phyloP scores from a whole-genome alignment of 306 rosid species.

The Sechiopsis laciniata region DNA sequence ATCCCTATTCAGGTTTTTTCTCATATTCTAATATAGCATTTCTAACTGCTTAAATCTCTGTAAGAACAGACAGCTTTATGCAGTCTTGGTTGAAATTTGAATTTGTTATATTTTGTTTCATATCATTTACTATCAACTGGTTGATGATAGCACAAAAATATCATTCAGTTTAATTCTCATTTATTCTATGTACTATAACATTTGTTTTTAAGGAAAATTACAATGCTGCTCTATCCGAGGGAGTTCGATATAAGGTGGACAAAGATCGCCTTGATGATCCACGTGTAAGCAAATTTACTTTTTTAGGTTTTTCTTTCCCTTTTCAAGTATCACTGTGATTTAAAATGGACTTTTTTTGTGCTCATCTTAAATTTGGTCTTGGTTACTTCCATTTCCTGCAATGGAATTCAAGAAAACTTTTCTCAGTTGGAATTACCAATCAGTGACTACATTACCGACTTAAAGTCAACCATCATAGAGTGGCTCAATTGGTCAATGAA shows the following conservation, averaged over 20 bases:
- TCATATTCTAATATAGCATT: background rate
- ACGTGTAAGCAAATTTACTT: constrained; percentile 79
- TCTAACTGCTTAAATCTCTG: background rate
- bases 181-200: background rate
- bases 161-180: background rate
- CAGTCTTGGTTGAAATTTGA: background rate
- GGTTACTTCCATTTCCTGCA: constrained; percentile 23
- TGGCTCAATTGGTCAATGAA: too few relatives aligned
- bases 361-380: constrained; percentile 16
- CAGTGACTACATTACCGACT: constrained; percentile 85
- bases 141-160: background rate
- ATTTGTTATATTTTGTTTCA: background rate
- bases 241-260: constrained; percentile 75
- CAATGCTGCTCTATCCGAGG: constrained; percentile 66
- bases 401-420: constrained; percentile 70
- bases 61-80: background rate
- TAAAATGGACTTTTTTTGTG: constrained; percentile 16
- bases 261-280: constrained; percentile 80
- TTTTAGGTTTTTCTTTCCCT: constrained; percentile 63
- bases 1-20: background rate
- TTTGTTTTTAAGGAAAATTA: constrained; percentile 57
- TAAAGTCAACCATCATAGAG: too few relatives aligned
- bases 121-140: background rate
- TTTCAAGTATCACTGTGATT: constrained; percentile 23
- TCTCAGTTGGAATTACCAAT: constrained; percentile 86